phyloP scores from a whole-genome alignment of 192 early-diverging fungal genomes.

The Paraglomus occultum region DNA sequence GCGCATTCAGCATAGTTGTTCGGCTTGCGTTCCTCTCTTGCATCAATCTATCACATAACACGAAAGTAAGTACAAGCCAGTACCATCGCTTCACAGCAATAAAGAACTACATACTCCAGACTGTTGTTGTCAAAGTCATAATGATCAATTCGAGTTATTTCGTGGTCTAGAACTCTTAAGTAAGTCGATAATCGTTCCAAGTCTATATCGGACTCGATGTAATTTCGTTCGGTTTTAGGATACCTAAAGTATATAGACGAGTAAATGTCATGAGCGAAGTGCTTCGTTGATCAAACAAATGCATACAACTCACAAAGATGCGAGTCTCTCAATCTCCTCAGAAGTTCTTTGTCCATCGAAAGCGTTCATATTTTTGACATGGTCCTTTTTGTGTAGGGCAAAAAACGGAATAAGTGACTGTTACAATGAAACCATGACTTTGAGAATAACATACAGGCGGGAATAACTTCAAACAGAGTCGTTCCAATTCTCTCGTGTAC shows the following conservation, averaged over 20 bases:
- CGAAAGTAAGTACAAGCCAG: too few relatives aligned
- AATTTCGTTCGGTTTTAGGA: slow-evolving; percentile 20
- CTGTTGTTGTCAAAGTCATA: not conserved
- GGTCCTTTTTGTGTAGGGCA: too few relatives aligned
- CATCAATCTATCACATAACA: too few relatives aligned
- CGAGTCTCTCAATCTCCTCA: slow-evolving; percentile 12
- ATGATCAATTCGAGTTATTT: not conserved
- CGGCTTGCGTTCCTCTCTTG: too few relatives aligned
- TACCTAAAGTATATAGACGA: not conserved
- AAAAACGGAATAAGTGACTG: too few relatives aligned
- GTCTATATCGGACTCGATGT: not conserved
- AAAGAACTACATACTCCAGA: not conserved
- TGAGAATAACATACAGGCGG: not conserved
- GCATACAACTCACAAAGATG: not conserved
- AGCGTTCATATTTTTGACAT: too few relatives aligned
- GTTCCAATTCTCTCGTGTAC: slow-evolving; percentile 17
- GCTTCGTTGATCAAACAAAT: too few relatives aligned
- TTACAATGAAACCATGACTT: too few relatives aligned
- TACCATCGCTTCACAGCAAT: too few relatives aligned
- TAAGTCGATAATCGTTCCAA: slow-evolving; percentile 5
- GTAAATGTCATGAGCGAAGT: too few relatives aligned
- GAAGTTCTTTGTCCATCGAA: not conserved
- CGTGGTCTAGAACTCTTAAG: slow-evolving; percentile 9
- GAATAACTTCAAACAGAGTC: slow-evolving; percentile 9
- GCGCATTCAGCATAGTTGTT: too few relatives aligned